A percentile compares a stretch with the other conserved stretches of the same genome.
phyloP scores from a whole-genome alignment of 1,284 basidiomycete genomes.

The Testicularia cyperi region DNA sequence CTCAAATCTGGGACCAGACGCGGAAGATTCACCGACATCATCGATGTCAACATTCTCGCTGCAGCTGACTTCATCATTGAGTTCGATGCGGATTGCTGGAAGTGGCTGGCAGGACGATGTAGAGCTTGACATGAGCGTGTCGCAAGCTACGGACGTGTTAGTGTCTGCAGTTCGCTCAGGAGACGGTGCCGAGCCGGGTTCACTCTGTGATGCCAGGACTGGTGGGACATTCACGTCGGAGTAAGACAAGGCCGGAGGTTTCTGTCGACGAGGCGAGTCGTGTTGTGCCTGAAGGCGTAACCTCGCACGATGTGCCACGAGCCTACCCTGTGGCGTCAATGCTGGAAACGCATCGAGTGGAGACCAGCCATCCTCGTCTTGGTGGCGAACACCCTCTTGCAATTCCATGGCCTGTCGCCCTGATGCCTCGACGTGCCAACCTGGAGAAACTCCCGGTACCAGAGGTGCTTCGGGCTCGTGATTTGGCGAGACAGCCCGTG shows the following conservation, averaged over 20 bases:
- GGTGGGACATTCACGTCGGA: too few relatives aligned
- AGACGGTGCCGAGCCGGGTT: background rate
- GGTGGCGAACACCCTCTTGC: slow-evolving; percentile 26
- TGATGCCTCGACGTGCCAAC: slow-evolving; percentile 42
- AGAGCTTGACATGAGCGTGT: too few relatives aligned
- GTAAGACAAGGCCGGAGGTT: too few relatives aligned
- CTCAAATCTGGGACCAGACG: too few relatives aligned
- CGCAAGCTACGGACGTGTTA: too few relatives aligned
- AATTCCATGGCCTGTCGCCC: slow-evolving; percentile 40
- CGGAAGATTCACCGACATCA: too few relatives aligned
- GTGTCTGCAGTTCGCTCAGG: background rate
- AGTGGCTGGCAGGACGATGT: too few relatives aligned
- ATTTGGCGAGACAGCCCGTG: too few relatives aligned
- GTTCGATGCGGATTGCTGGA: too few relatives aligned
- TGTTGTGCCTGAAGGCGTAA: slow-evolving; percentile 2
- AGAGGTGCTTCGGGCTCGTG: slow-evolving; percentile 6
- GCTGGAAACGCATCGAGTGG: slow-evolving; percentile 37
- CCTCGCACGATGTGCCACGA: slow-evolving; percentile 16
- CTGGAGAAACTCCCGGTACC: slow-evolving; percentile 39
- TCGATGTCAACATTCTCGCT: too few relatives aligned
- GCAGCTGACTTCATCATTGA: too few relatives aligned
- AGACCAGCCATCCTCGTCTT: slow-evolving; percentile 44
- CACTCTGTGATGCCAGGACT: background rate
- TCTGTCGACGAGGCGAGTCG: background rate
- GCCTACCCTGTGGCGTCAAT: slow-evolving; percentile 19